Conservation (phyloP, 441 rosid genomes). For the Brassica hybrid region DNA sequence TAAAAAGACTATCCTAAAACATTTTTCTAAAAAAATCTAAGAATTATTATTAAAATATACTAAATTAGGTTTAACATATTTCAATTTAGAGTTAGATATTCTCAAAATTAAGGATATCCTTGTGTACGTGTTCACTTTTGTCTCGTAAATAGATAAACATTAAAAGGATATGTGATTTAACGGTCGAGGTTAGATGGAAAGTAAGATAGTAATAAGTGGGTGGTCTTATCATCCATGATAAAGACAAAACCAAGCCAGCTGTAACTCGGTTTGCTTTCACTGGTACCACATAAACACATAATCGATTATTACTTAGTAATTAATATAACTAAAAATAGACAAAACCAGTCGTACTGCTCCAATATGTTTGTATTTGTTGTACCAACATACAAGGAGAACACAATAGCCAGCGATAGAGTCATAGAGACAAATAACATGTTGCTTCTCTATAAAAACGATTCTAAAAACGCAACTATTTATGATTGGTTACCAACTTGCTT, state of each 20-base stretch:
- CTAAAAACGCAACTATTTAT: conserved; percentile 32
- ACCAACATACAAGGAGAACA: conserved; percentile 31
- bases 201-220: conserved; percentile 16
- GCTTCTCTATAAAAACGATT: conserved; percentile 27
- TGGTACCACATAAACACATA: conserved; percentile 28
- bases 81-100: too few species aligned
- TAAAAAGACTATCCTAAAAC: too few species aligned
- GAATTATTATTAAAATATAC: too few species aligned
- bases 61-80: too few species aligned
- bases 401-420: conserved; percentile 11
- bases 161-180: too few species aligned
- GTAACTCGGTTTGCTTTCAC: conserved; percentile 14
- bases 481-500: conserved; percentile 20
- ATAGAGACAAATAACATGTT: conserved; percentile 43
- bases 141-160: too few species aligned
- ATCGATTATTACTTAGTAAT: conserved; percentile 7
- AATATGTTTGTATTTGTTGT: conserved; percentile 28
- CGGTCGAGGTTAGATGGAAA: conserved; percentile 19
- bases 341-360: conserved; percentile 20
- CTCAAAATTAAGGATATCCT: too few species aligned
- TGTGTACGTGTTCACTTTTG: too few species aligned
- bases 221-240: conserved; percentile 38
- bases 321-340: conserved; percentile 10
- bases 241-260: conserved; percentile 34
- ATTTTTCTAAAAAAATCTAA: too few species aligned